A percentile compares a stretch with the other conserved stretches of the same genome.
Conservation (phyloP, 176 grass and related monocot genomes). For the Carex cristatella region DNA sequence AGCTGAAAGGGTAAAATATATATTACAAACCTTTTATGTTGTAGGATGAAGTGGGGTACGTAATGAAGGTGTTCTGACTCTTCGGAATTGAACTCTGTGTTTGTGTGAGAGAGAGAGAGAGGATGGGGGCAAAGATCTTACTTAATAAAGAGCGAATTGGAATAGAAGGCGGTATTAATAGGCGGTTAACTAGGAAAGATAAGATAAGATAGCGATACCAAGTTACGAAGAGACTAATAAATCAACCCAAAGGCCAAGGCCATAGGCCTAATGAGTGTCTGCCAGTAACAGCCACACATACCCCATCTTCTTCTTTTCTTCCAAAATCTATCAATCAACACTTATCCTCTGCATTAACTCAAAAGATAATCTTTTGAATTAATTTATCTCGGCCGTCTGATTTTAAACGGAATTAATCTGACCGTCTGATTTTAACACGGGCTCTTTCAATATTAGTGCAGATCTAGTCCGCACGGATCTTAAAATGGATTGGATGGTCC, state of each 20-base stretch:
- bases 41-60: neutral
- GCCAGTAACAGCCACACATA: neutral
- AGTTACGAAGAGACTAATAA: neutral
- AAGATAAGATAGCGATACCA: neutral
- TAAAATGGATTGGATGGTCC: too few species aligned
- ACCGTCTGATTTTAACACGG: too few species aligned
- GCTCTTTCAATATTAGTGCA: too few species aligned
- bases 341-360: too few species aligned
- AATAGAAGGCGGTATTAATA: neutral
- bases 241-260: neutral
- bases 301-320: slow-evolving; percentile 1
- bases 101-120: neutral
- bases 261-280: neutral
- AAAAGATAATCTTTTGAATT: too few species aligned
- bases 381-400: too few species aligned
- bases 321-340: too few species aligned
- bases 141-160: neutral
- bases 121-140: neutral
- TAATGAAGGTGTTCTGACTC: neutral
- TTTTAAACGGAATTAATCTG: too few species aligned
- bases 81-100: neutral
- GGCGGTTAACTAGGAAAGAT: neutral
- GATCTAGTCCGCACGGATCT: too few species aligned
- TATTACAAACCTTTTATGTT: slow-evolving; percentile 7
- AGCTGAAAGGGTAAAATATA: neutral